Evolutionary conservation across 345 rosid species (phyloP).

Genomic region (Brassica nigra): DNA sequence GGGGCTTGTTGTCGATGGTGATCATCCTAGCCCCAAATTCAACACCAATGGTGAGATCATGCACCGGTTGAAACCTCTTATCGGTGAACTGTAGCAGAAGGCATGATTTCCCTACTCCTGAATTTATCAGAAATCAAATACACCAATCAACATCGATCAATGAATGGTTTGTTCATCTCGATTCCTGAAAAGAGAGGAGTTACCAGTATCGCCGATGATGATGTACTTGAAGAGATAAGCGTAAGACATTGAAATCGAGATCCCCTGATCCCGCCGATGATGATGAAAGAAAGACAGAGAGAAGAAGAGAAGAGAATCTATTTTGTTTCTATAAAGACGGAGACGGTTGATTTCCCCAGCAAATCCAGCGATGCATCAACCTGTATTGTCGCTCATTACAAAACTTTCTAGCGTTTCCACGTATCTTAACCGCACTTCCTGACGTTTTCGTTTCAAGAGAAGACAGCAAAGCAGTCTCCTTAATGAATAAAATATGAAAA

Average conservation of each 20-base stretch:
- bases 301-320: conserved; percentile 2
- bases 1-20: conserved; percentile 87
- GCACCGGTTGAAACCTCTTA: conserved; percentile 97
- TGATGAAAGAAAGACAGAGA: background rate
- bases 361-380: conserved; percentile 41
- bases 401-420: no score
- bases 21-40: conserved; percentile 97
- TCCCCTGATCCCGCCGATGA: conserved; percentile 2
- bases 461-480: no score
- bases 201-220: conserved; percentile 97
- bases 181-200: background rate
- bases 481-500: no score
- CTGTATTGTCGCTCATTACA: conserved; percentile 1
- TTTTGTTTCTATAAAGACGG: conserved; percentile 23
- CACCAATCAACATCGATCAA: background rate
- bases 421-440: no score
- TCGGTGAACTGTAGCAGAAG: conserved; percentile 95
- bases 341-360: conserved; percentile 36
- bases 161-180: background rate
- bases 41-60: conserved; percentile 93
- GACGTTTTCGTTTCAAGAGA: no score
- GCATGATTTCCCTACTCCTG: conserved; percentile 97
- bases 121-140: background rate
- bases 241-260: conserved; percentile 55
- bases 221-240: conserved; percentile 96